Evolutionary conservation across 768 basidiomycete genomes (phyloP), one percentile per base, ranked within the genome.

Genomic region (Collybiopsis confluens): DNA sequence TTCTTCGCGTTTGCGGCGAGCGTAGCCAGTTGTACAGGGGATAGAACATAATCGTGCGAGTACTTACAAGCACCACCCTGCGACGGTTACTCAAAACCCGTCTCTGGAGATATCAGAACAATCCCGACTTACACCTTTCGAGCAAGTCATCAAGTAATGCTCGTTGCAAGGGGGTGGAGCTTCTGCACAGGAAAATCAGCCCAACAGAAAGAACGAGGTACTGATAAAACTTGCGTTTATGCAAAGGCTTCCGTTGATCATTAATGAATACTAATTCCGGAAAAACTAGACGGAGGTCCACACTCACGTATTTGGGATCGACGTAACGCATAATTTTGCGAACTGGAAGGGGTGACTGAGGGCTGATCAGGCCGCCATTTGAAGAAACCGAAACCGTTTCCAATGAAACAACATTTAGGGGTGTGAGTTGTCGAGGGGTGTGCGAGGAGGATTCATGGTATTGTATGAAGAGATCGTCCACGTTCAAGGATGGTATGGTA

Each of bases 141-240:
- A 86, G 70, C 90, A 91, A 38, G 76, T 76, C 85, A 90, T 88
- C 61, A 91, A 70, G 67, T 92, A 92, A 63, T 83, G 80, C 68
- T 91, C 88, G 61, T 91, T 92, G 73, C 90, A 91, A 16, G 90
- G 90, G 13, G 90, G 89, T 30, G 90, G 90, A 55, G 77, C 81
- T 70, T 91, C 90, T 91, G 15, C 33, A 2, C 47, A 7, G 3
- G 11, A 21, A n/a, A 23, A 3, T 37, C 5, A 37, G 35, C 13
- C 37, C 35, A 35, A 24, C 16, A 16, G 13, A 15, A 9, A 23
- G 18, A 16, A 11, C 10, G 3, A 3, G 16, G 1, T 21, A 8
- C 11, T 33, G 20, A 35, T 8, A 10, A 28, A 10, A 73, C 85
- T 56, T 65, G 87, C 88, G 87, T 73, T 88, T 88, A 63, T 90